Percentiles rank a stretch among this genome's conserved stretches.
These are phyloP conservation scores for Prunus dulcis DNA, from an alignment of 306 rosid species.

Conservation along the genomic window DNA sequence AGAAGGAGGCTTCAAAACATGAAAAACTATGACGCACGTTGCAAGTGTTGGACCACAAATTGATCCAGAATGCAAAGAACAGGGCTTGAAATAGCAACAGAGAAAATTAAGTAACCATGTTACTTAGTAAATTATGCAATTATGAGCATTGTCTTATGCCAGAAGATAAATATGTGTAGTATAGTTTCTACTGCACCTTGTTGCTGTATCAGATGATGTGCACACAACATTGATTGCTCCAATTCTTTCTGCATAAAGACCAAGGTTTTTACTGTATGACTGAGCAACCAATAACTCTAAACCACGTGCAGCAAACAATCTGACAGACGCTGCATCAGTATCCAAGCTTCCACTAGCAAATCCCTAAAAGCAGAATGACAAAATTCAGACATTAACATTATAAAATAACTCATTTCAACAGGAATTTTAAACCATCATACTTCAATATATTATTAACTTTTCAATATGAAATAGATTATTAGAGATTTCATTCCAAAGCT, in stretches of 20 bases:
- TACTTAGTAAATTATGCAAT: background rate
- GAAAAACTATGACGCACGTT: no score
- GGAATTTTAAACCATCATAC: background rate
- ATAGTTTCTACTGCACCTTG: slow-evolving; percentile 43
- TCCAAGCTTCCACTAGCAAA: slow-evolving; percentile 99
- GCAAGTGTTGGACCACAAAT: background rate
- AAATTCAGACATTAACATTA: slow-evolving; percentile 13
- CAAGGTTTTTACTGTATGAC: slow-evolving; percentile 97
- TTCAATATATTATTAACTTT: background rate
- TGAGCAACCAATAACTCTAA: slow-evolving; percentile 93
- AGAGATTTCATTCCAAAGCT: background rate
- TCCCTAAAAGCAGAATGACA: slow-evolving; percentile 49
- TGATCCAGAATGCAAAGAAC: background rate
- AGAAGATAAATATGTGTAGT: background rate
- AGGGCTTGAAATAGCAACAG: background rate
- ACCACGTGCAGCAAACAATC: slow-evolving; percentile 86
- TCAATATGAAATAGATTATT: background rate
- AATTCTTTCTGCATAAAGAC: slow-evolving; percentile 95
- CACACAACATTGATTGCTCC: slow-evolving; percentile 92
- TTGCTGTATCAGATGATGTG: slow-evolving; percentile 78
- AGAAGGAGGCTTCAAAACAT: no score
- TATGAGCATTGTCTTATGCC: background rate
- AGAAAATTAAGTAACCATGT: background rate
- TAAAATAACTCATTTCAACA: background rate
- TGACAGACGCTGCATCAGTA: slow-evolving; percentile 80